These are phyloP conservation scores for Russula ochroleuca DNA, from an alignment of 768 basidiomycete species.

Conservation along the genomic window DNA sequence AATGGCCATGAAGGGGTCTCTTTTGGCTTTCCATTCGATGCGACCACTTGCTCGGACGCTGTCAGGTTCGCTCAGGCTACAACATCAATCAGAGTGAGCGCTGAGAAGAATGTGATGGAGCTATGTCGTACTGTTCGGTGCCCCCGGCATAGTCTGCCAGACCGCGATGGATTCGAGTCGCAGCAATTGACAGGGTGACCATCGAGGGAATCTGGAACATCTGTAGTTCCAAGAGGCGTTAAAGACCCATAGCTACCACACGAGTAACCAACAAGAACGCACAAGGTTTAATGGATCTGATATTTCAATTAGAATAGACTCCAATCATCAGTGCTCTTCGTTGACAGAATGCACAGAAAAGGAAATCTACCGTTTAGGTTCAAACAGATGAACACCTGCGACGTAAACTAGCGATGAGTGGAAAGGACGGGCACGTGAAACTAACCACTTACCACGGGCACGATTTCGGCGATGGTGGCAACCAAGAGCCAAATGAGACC, in stretches of 20 bases:
- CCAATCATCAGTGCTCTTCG: background rate
- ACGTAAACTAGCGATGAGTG: background rate
- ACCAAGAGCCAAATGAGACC: conserved; percentile 3
- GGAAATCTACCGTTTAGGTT: background rate
- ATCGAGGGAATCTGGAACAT: background rate
- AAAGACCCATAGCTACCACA: too few relatives aligned
- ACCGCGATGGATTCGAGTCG: background rate
- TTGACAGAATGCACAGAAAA: too few relatives aligned
- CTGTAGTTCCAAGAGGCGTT: background rate
- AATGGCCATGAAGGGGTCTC: too few relatives aligned
- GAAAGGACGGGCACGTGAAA: too few relatives aligned
- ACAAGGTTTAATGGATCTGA: background rate
- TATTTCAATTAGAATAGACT: background rate
- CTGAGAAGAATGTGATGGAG: background rate
- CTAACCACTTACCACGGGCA: background rate
- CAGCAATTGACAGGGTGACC: background rate
- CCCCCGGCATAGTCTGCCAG: background rate
- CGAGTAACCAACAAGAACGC: background rate
- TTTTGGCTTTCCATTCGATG: background rate
- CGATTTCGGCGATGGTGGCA: background rate
- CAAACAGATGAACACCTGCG: conserved; percentile 2
- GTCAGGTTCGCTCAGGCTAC: background rate
- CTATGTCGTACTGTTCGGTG: background rate
- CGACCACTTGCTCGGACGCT: background rate
- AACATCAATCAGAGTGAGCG: background rate